A percentile compares a stretch with the other conserved stretches of the same genome.
Conservation (phyloP, 768 basidiomycete genomes). For the Tricholoma terreum region DNA sequence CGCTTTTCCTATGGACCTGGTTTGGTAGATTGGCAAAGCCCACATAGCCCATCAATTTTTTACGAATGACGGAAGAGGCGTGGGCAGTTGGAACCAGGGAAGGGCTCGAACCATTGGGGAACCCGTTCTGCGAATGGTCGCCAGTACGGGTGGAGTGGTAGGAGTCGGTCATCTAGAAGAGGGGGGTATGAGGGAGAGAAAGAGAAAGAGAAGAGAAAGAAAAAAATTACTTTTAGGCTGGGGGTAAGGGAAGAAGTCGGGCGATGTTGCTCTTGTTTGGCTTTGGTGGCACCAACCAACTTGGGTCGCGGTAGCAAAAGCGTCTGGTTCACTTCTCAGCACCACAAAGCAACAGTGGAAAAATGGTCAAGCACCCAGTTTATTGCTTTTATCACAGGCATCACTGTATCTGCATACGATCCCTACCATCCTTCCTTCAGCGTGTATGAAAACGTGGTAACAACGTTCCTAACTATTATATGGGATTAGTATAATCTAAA, state of each 20-base stretch:
- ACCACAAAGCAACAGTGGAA: background rate
- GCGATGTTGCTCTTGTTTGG: conserved; percentile 49
- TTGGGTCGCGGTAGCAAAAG: conserved; percentile 52
- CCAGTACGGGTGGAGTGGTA: conserved; percentile 67
- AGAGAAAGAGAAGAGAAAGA: conserved; percentile 27
- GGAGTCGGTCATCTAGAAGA: conserved; percentile 68
- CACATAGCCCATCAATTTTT: conserved; percentile 94
- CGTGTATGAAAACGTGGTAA: conserved; percentile 5
- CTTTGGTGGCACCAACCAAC: conserved; percentile 38
- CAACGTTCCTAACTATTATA: no score
- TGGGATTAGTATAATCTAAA: conserved; percentile 7
- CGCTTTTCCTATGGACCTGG: conserved; percentile 98
- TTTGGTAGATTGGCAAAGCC: conserved; percentile 98
- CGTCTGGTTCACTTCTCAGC: conserved; percentile 22
- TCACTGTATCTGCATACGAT: background rate
- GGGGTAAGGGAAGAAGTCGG: conserved; percentile 52
- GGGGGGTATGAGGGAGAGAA: conserved; percentile 25
- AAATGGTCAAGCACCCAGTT: conserved; percentile 27
- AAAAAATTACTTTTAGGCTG: conserved; percentile 51
- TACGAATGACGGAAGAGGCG: conserved; percentile 61
- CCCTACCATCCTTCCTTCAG: background rate
- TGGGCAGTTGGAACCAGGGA: conserved; percentile 45
- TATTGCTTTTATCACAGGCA: background rate
- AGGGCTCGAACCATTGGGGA: conserved; percentile 60
- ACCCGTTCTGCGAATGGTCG: conserved; percentile 58